Evolutionary conservation across 768 basidiomycete species (phyloP), one percentile per base, ranked within the genome.

Genomic region (Hericium rajendrae): DNA sequence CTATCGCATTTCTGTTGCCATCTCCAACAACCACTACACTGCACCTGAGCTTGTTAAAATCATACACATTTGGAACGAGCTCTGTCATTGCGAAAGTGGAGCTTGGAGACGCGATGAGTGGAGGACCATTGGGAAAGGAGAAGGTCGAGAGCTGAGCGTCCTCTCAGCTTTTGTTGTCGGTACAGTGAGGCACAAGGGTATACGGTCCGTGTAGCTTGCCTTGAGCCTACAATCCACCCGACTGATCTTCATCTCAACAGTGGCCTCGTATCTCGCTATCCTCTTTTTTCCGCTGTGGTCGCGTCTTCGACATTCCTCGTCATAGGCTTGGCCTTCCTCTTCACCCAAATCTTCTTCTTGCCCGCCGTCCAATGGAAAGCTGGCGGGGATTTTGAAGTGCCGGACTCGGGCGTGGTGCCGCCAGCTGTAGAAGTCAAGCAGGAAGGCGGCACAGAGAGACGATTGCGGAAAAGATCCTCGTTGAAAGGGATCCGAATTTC

Each of bases 141-240:
- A 85, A 69, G 86, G 82, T 15, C 82, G 85, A 54, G 91, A 93
- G 68, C 64, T 93, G 3, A 85, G 79, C 60, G 80, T 93, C 9
- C 65, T 78, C 32, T 74, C 80, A 20, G 85, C 88, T 20, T 77
- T 74, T 39, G 62, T 93, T 46, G 75, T 72, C 56, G 90, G 90
- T 9, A 70, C 72, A 18, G 78, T 88, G 32, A 76, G 79, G 39
- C 85, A 82, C 60, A 79, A 77, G 59, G 90, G 91, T 38, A 70
- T 91, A 46, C 79, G 86, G 91, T 88, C 65, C 59, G 78, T 46
- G 4, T 16, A 10, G 26, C 11, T 20, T 38, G 26, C 10, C 28
- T 3, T 41, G 41, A 16, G 37, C 10, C 40, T 20, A 24, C n/a
- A 20, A 52, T 56, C 18, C 26, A 48, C 46, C 48, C 38, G 24